phyloP scores from a whole-genome alignment of 495 filamentous ascomycete genomes.

The Amniculicola lignicola region DNA sequence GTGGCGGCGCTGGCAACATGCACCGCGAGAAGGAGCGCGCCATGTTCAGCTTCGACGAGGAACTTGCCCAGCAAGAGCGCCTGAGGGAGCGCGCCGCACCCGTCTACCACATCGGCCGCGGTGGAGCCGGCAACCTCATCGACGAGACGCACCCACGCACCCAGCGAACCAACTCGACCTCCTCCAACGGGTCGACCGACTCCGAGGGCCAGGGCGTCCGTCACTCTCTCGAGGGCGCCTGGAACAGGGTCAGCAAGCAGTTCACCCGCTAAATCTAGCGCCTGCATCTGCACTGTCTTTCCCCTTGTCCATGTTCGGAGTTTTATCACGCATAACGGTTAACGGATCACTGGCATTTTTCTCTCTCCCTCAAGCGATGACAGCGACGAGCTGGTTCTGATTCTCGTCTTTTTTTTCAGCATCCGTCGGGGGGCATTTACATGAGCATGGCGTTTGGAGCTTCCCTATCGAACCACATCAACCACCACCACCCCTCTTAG shows the following conservation, averaged over 20 bases:
- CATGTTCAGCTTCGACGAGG: conserved; percentile 89
- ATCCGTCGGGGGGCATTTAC: conserved; percentile 13
- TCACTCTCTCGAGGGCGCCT: conserved; percentile 33
- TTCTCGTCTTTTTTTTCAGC: conserved; percentile 22
- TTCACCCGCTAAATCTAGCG: conserved; percentile 18
- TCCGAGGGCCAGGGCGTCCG: conserved; percentile 13
- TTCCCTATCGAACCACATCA: neutral
- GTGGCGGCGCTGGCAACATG: conserved; percentile 88
- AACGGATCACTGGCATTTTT: too few species aligned
- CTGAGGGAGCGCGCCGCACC: conserved; percentile 56
- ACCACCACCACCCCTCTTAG: neutral
- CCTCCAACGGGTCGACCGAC: conserved; percentile 8
- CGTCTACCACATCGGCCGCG: conserved; percentile 80
- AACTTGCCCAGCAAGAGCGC: conserved; percentile 67
- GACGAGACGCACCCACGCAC: conserved; percentile 33
- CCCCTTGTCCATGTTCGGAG: neutral
- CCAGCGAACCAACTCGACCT: conserved; percentile 16
- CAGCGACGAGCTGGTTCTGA: conserved; percentile 39
- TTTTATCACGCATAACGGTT: conserved; percentile 2
- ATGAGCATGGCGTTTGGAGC: conserved; percentile 21
- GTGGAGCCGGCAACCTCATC: conserved; percentile 81
- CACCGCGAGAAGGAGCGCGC: conserved; percentile 66
- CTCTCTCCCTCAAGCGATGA: conserved; percentile 12
- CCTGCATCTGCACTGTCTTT: neutral
- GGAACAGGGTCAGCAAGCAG: conserved; percentile 27